Evolutionary conservation across 2,329 filamentous ascomycete genomes (phyloP), one percentile per base, ranked within the genome.

Genomic region (Podosphaera leucotricha): DNA sequence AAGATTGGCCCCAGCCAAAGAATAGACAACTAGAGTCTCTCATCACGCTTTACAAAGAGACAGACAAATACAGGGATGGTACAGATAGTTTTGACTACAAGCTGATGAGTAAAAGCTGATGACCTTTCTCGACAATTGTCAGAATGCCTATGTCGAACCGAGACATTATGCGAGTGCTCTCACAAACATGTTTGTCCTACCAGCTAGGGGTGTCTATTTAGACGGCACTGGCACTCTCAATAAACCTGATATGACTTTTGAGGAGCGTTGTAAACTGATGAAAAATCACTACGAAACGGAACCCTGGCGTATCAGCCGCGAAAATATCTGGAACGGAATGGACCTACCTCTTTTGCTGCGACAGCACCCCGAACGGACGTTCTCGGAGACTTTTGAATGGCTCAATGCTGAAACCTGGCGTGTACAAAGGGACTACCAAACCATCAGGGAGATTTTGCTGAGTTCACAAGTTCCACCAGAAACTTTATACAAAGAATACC

Each of bases 11-110:
- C 20, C 18, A 38, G 16, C 37, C 18, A 19, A 38, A 38, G 37
- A 38, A 38, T 20, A 42, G 40, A 20, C 40, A 42, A 15, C 40
- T 42, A 20, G 24, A 42, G 18, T 42, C 40, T n/a, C 40, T 35
- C 15, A 26, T 33, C 6, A 42, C 13, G 16, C 16, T 42, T 22
- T 42, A 33, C 11, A 42, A 42, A 21, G 24, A 33, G 10, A 26
- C 21, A 19, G 40, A 21, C 15, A 42, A 33, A 19, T 42, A 42
- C 15, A 42, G 19, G 16, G 26, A 42, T 33, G 40, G 40, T 18
- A 42, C 24, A 7, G 26, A 42, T n/a, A 33, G 28, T 33, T 33
- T 33, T 33, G 28, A 33, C 28, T n/a, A 33, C 28, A 33, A 33
- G 15, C 15, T n/a, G 16, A 42, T 16, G 18, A 42, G n/a, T n/a